A percentile compares a stretch with the other conserved stretches of the same genome.
phyloP scores from a whole-genome alignment of 2,329 filamentous ascomycete genomes.

The Phoma herbarum region DNA sequence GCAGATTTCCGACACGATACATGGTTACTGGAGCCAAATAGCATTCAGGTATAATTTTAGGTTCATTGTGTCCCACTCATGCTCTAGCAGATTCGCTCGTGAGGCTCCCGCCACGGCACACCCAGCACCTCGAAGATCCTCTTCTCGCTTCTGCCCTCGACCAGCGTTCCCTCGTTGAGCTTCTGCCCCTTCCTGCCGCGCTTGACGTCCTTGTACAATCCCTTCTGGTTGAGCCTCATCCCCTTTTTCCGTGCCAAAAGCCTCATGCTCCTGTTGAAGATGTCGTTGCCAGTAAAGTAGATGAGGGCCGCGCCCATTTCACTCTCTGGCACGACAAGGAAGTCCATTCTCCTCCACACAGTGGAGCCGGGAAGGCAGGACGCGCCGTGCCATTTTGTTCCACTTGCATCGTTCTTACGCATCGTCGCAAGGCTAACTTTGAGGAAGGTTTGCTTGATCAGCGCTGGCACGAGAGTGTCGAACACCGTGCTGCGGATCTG shows the following conservation, averaged over 20 bases:
- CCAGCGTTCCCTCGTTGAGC: constrained; percentile 71
- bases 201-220: constrained; percentile 76
- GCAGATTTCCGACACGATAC: no score
- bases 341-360: constrained; percentile 82
- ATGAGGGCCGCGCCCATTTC: constrained; percentile 86
- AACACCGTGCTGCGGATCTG: constrained; percentile 71
- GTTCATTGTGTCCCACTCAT: no score
- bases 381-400: constrained; percentile 89
- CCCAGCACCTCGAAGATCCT: constrained; percentile 82
- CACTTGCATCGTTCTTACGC: constrained; percentile 57
- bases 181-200: constrained; percentile 66
- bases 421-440: constrained; percentile 72
- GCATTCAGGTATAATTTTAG: no score
- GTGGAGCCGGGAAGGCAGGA: constrained; percentile 69
- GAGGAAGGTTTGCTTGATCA: constrained; percentile 72
- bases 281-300: constrained; percentile 96
- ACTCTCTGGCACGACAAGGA: constrained; percentile 80
- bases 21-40: no score
- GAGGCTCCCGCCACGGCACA: constrained; percentile 78
- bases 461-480: constrained; percentile 66
- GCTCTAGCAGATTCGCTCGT: constrained; percentile 41
- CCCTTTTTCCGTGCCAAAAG: constrained; percentile 80
- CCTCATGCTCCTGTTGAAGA: constrained; percentile 89
- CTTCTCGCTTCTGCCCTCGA: constrained; percentile 79
- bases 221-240: constrained; percentile 85